Conservation (phyloP, 2,329 filamentous ascomycete genomes). For the Trichophyton schoenleinii region DNA sequence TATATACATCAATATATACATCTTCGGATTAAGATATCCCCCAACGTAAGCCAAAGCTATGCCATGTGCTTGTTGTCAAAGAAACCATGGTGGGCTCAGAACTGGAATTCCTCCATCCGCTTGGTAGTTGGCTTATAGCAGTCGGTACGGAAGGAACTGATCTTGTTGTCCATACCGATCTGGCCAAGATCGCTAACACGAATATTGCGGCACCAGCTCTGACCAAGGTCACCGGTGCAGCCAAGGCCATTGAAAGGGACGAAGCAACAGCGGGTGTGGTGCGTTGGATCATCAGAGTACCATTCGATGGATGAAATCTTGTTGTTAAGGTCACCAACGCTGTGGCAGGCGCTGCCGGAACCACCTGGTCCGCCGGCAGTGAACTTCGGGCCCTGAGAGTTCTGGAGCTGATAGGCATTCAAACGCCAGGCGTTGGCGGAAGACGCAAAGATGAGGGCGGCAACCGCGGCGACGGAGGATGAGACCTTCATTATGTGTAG, state of each 20-base stretch:
- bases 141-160: not conserved
- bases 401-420: not conserved
- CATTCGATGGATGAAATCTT: conserved; percentile 1
- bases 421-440: conserved; percentile 2
- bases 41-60: not conserved
- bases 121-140: not conserved
- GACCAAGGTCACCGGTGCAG: not conserved
- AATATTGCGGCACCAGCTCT: conserved; percentile 3
- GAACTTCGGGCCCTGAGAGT: not conserved
- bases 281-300: not conserved
- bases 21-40: not conserved
- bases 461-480: not conserved
- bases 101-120: not conserved
- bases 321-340: conserved; percentile 2
- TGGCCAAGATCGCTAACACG: not conserved
- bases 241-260: not conserved
- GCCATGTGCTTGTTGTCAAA: not conserved
- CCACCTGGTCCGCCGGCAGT: not conserved
- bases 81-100: not conserved
- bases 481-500: not conserved
- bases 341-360: not conserved
- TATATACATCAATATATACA: not conserved
- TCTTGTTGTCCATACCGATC: conserved; percentile 5
- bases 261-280: conserved; percentile 1
- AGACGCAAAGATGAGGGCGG: not conserved